Base-by-base conservation (phyloP, 306 rosid genomes). In the Acacia acuminata region DNA sequence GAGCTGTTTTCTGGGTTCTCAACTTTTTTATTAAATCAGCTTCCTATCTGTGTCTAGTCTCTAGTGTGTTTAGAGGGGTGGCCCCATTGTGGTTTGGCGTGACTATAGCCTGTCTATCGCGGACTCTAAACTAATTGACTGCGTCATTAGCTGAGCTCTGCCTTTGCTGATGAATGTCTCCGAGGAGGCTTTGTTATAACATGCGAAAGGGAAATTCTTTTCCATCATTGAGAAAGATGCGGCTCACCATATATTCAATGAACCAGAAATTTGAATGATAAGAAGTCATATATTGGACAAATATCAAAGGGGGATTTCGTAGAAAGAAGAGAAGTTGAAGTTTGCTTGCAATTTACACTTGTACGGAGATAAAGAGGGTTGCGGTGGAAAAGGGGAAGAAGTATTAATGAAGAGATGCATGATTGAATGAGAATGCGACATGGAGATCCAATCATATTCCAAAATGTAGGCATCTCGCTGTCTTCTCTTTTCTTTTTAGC, bases 361-460 rank as follows among this genome's bases (percentile, higher is more conserved):
- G 20, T 58, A 47, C 84, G 38, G 22, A 47, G 3, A 24, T 22
- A 16, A 15, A 32, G 10, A 3, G 7, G 42, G 51, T 79, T 25
- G 71, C 13, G 12, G 78, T 71, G 78, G 40, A 71, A 71, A 44
- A 71, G 27, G 56, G 74, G 7, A 3, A 44, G 20, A 6, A 25
- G 76, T 7, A 45, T 13, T 25, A 71, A 71, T 45, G 53, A 19
- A 47, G 76, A 4, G 24, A 2, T 56, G 42, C n/a, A 25, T 72
- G 76, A 72, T 45, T 72, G 76, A 15, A 27, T 43, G 10, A 9
- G 8, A 40, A 5, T 5, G 36, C 8, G 34, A 43, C 20, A 48
- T 24, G 14, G 55, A 24, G 56, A 24, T 71, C 76, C 76, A 72
- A 72, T 72, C 24, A 47, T 27, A 47, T 72, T 47, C 58, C 76